Conservation (phyloP, 2,329 filamentous ascomycete genomes). For the Sclerotinia spermophila region DNA sequence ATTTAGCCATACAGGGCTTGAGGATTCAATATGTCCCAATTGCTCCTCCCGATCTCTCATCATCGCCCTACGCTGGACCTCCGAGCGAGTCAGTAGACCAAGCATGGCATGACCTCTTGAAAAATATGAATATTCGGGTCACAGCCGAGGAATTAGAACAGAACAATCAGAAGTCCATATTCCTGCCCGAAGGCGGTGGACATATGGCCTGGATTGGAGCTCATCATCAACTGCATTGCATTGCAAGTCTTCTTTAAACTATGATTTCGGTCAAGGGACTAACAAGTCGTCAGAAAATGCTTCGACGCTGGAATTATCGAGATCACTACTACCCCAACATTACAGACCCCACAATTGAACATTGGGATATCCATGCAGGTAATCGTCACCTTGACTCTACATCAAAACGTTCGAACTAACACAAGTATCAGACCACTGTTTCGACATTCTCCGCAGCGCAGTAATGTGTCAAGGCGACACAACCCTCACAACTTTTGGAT, state of each 20-base stretch:
- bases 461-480: conserved; percentile 15
- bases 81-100: conserved; percentile 12
- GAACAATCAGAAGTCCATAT: conserved; percentile 2
- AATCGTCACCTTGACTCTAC: not conserved
- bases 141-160: conserved; percentile 8
- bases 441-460: conserved; percentile 10
- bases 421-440: not conserved
- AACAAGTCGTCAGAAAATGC: not conserved
- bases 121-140: conserved; percentile 17
- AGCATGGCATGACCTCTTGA: conserved; percentile 20
- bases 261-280: not conserved
- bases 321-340: conserved; percentile 9
- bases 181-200: conserved; percentile 12
- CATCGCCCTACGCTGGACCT: conserved; percentile 11
- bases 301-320: conserved; percentile 9
- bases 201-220: conserved; percentile 13
- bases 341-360: conserved; percentile 3
- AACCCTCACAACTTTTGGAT: conserved; percentile 10
- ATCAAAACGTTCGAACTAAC: not conserved
- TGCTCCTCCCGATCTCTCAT: conserved; percentile 1
- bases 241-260: not conserved
- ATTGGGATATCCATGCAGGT: conserved; percentile 15
- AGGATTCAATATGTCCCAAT: not conserved
- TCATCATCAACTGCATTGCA: conserved; percentile 10
- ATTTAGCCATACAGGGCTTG: not conserved